Base-by-base conservation (phyloP, 768 basidiomycete species). In the Tylopilus plumbeoviolaceoides region DNA sequence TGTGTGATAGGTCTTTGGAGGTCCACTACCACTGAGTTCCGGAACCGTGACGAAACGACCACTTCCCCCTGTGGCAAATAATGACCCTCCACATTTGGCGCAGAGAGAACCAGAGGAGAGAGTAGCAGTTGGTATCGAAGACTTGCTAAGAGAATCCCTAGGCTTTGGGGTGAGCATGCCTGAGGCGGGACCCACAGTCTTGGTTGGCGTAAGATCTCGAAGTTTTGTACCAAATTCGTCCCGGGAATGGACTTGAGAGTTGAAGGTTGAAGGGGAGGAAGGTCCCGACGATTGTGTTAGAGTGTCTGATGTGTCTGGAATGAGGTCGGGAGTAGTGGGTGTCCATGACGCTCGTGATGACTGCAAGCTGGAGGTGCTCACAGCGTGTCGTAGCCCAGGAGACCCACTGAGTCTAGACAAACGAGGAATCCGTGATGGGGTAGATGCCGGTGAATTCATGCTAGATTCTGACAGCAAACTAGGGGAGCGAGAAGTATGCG, bases 21-120 rank as follows among this genome's bases (percentile, higher is more conserved):
- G 69, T 17, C 73, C 73, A 51, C 59, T 63, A 2, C 68, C 59
- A 33, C 64, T 68, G 47, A 71, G 67, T 51, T 78, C 80, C 7
- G 89, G 87, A 27, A 90, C 79, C 2, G 86, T 87, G 30, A 91
- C 80, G 66, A 84, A 91, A 52, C 78, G 79, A 39, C 85, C 83
- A 7, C 79, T 80, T 50, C 79, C 78, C 25, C 72, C 74, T 4
- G 76, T 68, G 40, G 75, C 78, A 64, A 88, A 85, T 46, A 91
- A 73, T 6, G 76, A 73, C 11, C 74, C 72, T 12, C 67, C 68
- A 59, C 90, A 92, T 61, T 78, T 81, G 33, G 77, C 76, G 59
- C 90, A 92, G 17, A 67, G 72, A 12, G 78, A 73, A 35, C 78
- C 70, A 35, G 74, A 58, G 7, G 72, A 66, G 14, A 72, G 63